Evolutionary conservation across 78 protist genomes (phyloP), one percentile per base, ranked within the genome.

Genomic region (Chrysochromulina tobinii): DNA sequence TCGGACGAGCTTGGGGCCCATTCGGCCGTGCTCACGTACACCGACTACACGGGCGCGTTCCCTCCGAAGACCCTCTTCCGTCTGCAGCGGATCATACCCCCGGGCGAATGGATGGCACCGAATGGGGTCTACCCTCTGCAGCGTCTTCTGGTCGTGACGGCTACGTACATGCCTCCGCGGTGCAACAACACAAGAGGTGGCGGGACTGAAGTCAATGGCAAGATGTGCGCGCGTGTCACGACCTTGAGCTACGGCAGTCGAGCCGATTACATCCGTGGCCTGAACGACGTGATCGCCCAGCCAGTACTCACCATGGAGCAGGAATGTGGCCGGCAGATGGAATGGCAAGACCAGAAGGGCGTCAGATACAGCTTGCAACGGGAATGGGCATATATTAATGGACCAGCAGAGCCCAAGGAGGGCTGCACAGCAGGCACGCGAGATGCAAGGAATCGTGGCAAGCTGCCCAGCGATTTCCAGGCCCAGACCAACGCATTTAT

Each of bases 241-340:
- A 21, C 51, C n/a, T 38, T 77, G 38, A 1, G 4, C 25, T 53
- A 77, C 85, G 59, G 61, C 85, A 1, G n/a, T 3, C 2, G 85
- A 15, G 18, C 57, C 15, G 59, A 14, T 20, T 48, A 5, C 59
- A n/a, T 77, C 55, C 6, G 20, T 3, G 88, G 69, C 69, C 69
- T 48, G 54, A 55, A 55, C 88, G 53, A 50, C 6, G 27, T 61
- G 72, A 51, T 55, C 12, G 51, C 72, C 38, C 38, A 38, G 27
- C 88, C 88, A 5, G 38, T 48, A 69, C 88, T 83, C 67, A 59
- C 67, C 38, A 83, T 83, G 88, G 57, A 2, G 72, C 38, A 2
- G 18, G 88, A 83, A 21, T 83, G 27, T 20, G 4, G 25, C 72
- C 88, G 88, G 11, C 27, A 25, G 20, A 1, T 2, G 17, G 48